Evolutionary conservation across 345 rosid genomes (phyloP).

Genomic region (Hibiscus mutabilis): DNA sequence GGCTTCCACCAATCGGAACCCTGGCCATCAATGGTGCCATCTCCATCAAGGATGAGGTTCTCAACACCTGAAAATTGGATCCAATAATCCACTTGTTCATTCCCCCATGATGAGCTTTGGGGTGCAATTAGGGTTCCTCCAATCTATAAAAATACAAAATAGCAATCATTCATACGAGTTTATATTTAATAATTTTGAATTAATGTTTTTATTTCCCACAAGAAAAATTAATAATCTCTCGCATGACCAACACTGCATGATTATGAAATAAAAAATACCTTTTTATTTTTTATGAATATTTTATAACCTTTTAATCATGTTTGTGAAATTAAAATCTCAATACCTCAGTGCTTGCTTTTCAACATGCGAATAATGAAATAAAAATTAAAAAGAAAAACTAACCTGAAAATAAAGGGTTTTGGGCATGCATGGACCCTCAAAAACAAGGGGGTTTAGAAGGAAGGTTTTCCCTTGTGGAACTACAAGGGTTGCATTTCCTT

Average conservation of each 20-base stretch:
- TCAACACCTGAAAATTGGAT: slow-evolving; percentile 25
- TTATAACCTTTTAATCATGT: no score
- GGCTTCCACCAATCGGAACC: slow-evolving; percentile 56
- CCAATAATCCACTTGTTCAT: slow-evolving; percentile 19
- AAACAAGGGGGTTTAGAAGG: slow-evolving; percentile 36
- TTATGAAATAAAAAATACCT: no score
- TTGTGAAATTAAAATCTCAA: no score
- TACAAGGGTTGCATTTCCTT: slow-evolving; percentile 3
- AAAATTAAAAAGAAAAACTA: no score
- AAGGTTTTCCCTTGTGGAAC: slow-evolving; percentile 38
- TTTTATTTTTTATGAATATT: no score
- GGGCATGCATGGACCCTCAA: slow-evolving; percentile 55
- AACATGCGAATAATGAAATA: no score
- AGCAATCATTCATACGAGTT: no score
- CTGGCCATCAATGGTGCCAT: slow-evolving; percentile 44
- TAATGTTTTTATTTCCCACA: no score
- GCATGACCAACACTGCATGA: no score
- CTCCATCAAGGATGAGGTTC: slow-evolving; percentile 37
- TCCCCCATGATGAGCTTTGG: slow-evolving; percentile 18
- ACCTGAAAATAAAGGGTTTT: slow-evolving; percentile 33
- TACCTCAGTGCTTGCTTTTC: no score
- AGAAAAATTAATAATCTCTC: no score
- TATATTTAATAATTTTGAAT: no score
- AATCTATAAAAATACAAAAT: slow-evolving; percentile 17
- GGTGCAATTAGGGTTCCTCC: slow-evolving; percentile 51